Conservation (phyloP, 805 yeast genomes). For the Wickerhamomyces alni region DNA sequence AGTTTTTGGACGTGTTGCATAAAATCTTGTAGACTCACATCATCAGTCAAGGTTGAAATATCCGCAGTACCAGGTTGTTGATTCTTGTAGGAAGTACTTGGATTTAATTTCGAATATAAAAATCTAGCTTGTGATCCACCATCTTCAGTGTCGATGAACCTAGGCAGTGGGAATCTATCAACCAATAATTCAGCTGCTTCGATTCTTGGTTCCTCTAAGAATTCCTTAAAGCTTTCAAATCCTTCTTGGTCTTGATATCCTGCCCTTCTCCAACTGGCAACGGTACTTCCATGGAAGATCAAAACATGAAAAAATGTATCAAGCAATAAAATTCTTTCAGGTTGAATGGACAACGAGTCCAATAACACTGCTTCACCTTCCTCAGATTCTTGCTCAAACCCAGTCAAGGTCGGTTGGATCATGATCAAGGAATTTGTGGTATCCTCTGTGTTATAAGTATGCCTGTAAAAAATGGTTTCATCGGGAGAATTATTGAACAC, state of each 20-base stretch:
- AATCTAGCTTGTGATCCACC: conserved; percentile 99
- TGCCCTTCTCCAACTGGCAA: conserved; percentile 94
- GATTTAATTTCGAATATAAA: conserved; percentile 89
- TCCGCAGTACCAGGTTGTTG: conserved; percentile 29
- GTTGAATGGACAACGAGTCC: conserved; percentile 88
- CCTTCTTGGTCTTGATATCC: conserved; percentile 91
- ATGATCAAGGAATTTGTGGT: conserved; percentile 87
- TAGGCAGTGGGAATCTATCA: conserved; percentile 95
- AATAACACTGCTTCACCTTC: conserved; percentile 87
- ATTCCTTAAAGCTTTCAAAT: conserved; percentile 78
- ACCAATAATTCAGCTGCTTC: conserved; percentile 90
- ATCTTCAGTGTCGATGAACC: conserved; percentile 95
- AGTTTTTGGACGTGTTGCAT: conserved; percentile 92
- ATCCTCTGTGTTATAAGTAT: conserved; percentile 85
- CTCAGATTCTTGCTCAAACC: conserved; percentile 50
- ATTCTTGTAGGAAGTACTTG: conserved; percentile 69
- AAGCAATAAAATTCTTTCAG: conserved; percentile 78
- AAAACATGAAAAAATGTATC: conserved; percentile 97
- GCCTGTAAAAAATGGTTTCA: conserved; percentile 96
- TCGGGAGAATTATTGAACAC: conserved; percentile 98
- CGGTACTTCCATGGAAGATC: conserved; percentile 90
- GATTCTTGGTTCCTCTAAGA: conserved; percentile 81
- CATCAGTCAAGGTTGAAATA: conserved; percentile 92
- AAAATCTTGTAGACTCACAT: conserved; percentile 89
- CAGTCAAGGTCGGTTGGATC: conserved; percentile 95